phyloP scores from a whole-genome alignment of 768 basidiomycete species.

The Agaricus bisporus region DNA sequence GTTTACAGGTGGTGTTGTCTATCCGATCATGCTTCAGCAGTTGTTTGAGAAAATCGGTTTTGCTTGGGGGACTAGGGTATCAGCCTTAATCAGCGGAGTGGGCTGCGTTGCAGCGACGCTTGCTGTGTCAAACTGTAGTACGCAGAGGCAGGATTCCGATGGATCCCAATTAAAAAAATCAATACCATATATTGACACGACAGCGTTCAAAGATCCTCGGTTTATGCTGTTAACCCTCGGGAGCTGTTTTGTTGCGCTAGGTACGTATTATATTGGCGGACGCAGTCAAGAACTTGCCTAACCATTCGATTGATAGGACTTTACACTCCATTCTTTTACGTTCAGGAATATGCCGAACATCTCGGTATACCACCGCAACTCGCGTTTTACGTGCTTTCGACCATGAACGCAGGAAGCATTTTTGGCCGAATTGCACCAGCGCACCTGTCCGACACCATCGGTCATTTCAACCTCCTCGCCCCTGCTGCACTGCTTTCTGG shows the following conservation, averaged over 20 bases:
- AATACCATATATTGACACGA: constrained; percentile 22
- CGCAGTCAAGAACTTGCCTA: not conserved
- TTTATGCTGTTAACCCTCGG: constrained; percentile 50
- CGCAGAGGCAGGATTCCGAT: constrained; percentile 14
- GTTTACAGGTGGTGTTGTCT: constrained; percentile 57
- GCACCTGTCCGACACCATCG: constrained; percentile 56
- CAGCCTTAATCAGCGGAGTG: constrained; percentile 42
- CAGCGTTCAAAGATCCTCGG: constrained; percentile 39
- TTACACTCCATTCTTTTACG: constrained; percentile 69
- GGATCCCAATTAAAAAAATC: constrained; percentile 19
- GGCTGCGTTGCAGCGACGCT: constrained; percentile 42
- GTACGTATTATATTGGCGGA: constrained; percentile 27
- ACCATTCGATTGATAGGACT: constrained; percentile 37
- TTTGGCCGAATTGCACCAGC: constrained; percentile 61
- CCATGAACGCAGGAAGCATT: constrained; percentile 65
- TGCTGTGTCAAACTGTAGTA: constrained; percentile 32
- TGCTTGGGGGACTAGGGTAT: constrained; percentile 56
- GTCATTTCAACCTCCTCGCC: constrained; percentile 60
- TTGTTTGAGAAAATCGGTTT: constrained; percentile 54
- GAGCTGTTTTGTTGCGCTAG: constrained; percentile 54
- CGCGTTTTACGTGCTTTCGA: constrained; percentile 53
- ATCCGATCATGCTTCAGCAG: constrained; percentile 54
- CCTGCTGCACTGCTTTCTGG: constrained; percentile 61
- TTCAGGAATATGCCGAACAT: constrained; percentile 51
- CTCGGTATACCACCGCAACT: constrained; percentile 24